Conservation (phyloP, 345 rosid species). For the Conringia planisiliqua region DNA sequence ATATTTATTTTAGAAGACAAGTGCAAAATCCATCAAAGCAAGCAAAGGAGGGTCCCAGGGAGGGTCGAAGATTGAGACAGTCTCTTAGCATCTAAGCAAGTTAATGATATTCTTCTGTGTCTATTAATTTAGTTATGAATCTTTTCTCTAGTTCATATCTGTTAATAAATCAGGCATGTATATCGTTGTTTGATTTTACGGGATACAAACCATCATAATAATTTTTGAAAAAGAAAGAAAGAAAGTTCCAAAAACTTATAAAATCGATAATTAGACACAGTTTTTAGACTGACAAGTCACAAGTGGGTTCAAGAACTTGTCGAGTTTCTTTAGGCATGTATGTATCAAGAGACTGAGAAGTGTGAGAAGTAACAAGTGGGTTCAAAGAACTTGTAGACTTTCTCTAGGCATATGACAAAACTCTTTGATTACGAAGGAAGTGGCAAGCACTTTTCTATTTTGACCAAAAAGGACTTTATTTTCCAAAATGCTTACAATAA, state of each 20-base stretch:
- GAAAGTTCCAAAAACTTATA: background rate
- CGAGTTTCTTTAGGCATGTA: background rate
- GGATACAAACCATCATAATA: background rate
- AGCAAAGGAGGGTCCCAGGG: background rate
- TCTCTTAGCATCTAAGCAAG: constrained; percentile 30
- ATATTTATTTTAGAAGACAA: background rate
- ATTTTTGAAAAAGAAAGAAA: background rate
- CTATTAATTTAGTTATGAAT: background rate
- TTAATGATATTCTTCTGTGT: background rate
- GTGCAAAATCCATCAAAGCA: constrained; percentile 19
- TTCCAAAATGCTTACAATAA: background rate
- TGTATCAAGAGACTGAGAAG: background rate
- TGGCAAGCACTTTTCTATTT: constrained; percentile 8
- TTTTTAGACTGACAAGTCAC: background rate
- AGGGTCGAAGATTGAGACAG: background rate
- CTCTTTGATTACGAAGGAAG: constrained; percentile 9
- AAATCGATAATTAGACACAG: background rate
- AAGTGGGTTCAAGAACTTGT: constrained; percentile 13
- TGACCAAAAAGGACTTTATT: constrained; percentile 15
- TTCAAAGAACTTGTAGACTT: constrained; percentile 18
- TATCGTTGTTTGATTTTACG: background rate
- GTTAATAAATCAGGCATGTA: background rate
- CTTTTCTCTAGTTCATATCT: background rate
- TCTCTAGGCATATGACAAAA: background rate
- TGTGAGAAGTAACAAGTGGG: background rate